Base-by-base conservation (phyloP, 2,329 filamentous ascomycete species). In the Hymenoscyphus fraxineus region DNA sequence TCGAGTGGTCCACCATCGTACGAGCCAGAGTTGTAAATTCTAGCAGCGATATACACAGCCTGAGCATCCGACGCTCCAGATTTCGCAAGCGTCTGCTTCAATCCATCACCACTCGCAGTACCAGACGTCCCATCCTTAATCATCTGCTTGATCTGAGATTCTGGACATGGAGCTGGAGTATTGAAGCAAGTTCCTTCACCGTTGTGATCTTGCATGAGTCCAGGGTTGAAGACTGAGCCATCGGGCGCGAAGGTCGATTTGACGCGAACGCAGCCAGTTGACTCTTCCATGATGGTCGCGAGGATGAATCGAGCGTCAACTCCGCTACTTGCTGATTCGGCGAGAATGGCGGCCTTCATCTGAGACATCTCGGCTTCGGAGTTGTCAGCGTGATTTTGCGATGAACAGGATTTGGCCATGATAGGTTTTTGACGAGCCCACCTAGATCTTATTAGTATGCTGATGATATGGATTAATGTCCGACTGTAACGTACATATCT, bases 1-100 rank as follows among this genome's bases (percentile, higher is more conserved):
- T 59, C 72, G 63, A 78, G 75, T 1, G 72, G 72, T 3, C 70
- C 70, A 0, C 66, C 5, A 57, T 69, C 70, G 41, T 78, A 68
- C 1, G 68, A 70, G 44, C 78, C 78, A 3, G 77, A 78, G 69
- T 79, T 79, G 73, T 79, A 79, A 58, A 74, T 69, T 38, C 77
- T 71, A n/a, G 77, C 77, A 27, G 74, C 76, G 56, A 73, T 72
- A 65, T 75, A 75, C 59, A 71, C 73, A 16, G 65, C 68, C 41
- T 68, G 67, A 27, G 69, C 74, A 9, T 71, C 73, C 22, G 41
- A 31, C 2, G 35, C 41, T 4, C 13, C 31, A 38, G 73, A 67
- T 15, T 73, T 60, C 13, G 71, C 71, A 51, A 77, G 66, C 59
- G 74, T 73, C 59, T 73, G 63, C 64, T 75, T 69, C 32, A 78